Evolutionary conservation across 1,139 yeast species (phyloP), one percentile per base, ranked within the genome.

Genomic region (Candida buenavistaensis): DNA sequence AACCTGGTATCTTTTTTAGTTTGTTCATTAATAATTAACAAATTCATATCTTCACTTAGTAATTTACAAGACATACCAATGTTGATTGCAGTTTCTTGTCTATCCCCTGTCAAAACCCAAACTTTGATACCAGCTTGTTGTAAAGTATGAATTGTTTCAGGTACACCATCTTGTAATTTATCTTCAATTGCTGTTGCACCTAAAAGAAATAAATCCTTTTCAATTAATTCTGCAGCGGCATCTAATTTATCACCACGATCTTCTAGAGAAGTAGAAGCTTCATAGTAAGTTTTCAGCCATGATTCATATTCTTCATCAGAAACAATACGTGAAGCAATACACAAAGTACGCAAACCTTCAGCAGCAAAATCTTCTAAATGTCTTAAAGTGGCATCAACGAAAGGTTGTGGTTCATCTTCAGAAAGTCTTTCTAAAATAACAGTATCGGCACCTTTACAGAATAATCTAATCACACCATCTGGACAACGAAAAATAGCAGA

Each of bases 131-230:
- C 97, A 0, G 99, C 99, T 39, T 85, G 87, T 57, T 92, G 98
- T 39, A 94, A 70, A 3, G 95, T 86, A 45, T 87, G 92, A 40
- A 94, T 94, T 1, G 98, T 89, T 48, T 94, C 98, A 2, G 98
- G 97, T 10, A 94, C 99, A 24, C 97, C 98, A 41, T 92, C 98
- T 63, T 94, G 99, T 36, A 94, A 70, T 54, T 92, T 90, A 57
- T 94, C 99, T 57, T 94, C 99, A 56, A 94, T 92, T 2, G 98
- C 99, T 28, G 98, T 94, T 2, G 97, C 98, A 21, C 99, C 99
- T 14, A 92, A 66, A 35, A 94, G 67, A 44, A 82, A 82, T 51
- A 94, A 64, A 41, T 84, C 84, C 26, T 68, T 73, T 57, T 94
- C 99, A 46, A 94, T 89, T 38, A 80, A 51, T 51, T 92, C 96